Evolutionary conservation across 2,329 filamentous ascomycete genomes (phyloP).

Genomic region (Phialemonium atrogriseum): DNA sequence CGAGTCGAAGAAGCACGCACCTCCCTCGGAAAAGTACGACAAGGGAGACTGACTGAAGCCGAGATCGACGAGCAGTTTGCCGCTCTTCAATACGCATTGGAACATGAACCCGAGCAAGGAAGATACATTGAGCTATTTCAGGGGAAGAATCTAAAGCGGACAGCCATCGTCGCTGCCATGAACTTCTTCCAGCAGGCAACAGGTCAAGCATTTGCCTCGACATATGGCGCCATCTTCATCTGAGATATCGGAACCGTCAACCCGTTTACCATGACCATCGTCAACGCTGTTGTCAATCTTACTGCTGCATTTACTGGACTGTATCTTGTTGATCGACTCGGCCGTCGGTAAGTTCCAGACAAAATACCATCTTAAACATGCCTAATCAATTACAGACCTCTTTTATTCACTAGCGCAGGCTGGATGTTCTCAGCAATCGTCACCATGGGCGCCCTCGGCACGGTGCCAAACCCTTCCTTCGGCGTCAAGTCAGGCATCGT

Average conservation of each 20-base stretch:
- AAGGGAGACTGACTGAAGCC: constrained; percentile 5
- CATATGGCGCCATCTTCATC: constrained; percentile 22
- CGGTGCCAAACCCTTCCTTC: constrained; percentile 8
- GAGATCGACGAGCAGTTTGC: constrained; percentile 5
- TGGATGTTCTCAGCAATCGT: constrained; percentile 16
- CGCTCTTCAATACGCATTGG: constrained; percentile 2
- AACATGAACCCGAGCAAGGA: constrained; percentile 5
- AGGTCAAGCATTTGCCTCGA: constrained; percentile 19
- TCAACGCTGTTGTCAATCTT: constrained; percentile 3
- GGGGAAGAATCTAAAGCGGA: constrained; percentile 16
- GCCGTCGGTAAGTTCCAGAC: constrained; percentile 5
- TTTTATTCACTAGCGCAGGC: too few species aligned
- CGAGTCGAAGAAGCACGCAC: constrained; percentile 11
- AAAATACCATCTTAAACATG: too few species aligned
- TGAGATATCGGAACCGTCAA: constrained; percentile 19
- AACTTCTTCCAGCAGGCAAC: constrained; percentile 23
- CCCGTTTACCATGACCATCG: constrained; percentile 16
- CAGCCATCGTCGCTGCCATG: constrained; percentile 14
- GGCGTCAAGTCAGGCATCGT: constrained; percentile 19
- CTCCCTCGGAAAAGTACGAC: constrained; percentile 9
- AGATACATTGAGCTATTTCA: constrained; percentile 8
- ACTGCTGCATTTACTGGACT: constrained; percentile 3
- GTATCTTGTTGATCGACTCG: constrained; percentile 4
- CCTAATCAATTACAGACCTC: too few species aligned
- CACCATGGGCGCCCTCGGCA: constrained; percentile 28